Evolutionary conservation across 495 filamentous ascomycete genomes (phyloP).

Genomic region (Tuber umbilicatum): DNA sequence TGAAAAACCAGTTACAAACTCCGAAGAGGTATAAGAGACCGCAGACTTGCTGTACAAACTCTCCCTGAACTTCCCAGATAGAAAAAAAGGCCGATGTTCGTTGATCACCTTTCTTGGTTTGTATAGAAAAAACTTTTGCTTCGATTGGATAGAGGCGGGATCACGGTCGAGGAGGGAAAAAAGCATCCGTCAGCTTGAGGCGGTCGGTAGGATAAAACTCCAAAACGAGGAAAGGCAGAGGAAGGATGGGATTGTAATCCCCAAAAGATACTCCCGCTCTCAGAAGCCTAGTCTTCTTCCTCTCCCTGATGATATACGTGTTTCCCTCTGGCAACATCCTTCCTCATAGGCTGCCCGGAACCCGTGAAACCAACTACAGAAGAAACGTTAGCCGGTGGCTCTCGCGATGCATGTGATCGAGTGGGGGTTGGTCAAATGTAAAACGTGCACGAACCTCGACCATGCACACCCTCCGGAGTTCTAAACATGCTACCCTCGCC

Average conservation of each 20-base stretch:
- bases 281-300: conserved; percentile 54
- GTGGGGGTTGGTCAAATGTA: conserved; percentile 19
- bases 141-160: conserved; percentile 2
- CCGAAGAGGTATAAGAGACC: conserved; percentile 16
- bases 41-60: conserved; percentile 37
- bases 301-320: conserved; percentile 81
- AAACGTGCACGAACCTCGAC: conserved; percentile 59
- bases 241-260: conserved; percentile 11
- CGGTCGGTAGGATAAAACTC: conserved; percentile 10
- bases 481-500: conserved; percentile 74
- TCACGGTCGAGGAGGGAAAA: conserved; percentile 4
- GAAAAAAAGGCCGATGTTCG: conserved; percentile 10
- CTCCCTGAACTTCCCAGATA: conserved; percentile 9
- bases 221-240: conserved; percentile 7
- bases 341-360: conserved; percentile 88
- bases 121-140: background rate
- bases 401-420: background rate
- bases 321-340: conserved; percentile 72
- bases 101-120: background rate
- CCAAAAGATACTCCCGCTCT: conserved; percentile 25
- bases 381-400: conserved; percentile 43
- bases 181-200: conserved; percentile 26
- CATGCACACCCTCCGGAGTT: conserved; percentile 75
- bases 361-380: conserved; percentile 84
- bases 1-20: conserved; percentile 23